Percentiles rank a stretch among this genome's conserved stretches.
Conservation (phyloP, 495 filamentous ascomycete species). For the Penicillium angulare region DNA sequence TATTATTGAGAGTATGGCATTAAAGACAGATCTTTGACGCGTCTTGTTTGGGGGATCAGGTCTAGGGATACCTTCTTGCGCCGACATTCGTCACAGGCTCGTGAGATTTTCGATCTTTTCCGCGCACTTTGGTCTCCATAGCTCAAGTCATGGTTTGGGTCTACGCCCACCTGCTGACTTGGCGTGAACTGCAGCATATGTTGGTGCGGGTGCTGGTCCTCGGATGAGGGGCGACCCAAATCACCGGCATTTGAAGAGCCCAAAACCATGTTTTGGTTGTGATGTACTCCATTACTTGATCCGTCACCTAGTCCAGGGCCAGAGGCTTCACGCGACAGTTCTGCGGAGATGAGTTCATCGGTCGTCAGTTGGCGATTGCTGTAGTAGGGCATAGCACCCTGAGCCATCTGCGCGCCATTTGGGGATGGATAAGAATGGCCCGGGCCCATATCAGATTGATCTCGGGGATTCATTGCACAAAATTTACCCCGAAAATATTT, state of each 20-base stretch:
- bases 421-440: constrained; percentile 49
- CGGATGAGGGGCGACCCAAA: constrained; percentile 38
- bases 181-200: constrained; percentile 48
- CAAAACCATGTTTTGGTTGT: constrained; percentile 43
- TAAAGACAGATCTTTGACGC: constrained; percentile 16
- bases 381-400: constrained; percentile 48
- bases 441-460: constrained; percentile 49
- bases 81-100: constrained; percentile 93
- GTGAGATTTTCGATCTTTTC: constrained; percentile 87
- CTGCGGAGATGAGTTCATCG: constrained; percentile 46
- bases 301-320: constrained; percentile 42
- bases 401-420: constrained; percentile 48
- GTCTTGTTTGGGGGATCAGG: constrained; percentile 12
- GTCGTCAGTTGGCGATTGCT: constrained; percentile 46
- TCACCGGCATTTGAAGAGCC: constrained; percentile 41
- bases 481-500: constrained; percentile 8
- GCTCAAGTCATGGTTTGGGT: constrained; percentile 49
- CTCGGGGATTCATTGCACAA: constrained; percentile 43
- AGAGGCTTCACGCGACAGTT: constrained; percentile 46
- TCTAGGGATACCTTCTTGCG: constrained; percentile 71
- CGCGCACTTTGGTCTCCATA: constrained; percentile 66
- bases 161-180: constrained; percentile 50
- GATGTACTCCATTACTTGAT: constrained; percentile 41
- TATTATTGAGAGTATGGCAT: constrained; percentile 28
- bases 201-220: constrained; percentile 47